A percentile compares a stretch with the other conserved stretches of the same genome.
These are phyloP conservation scores for Amauroascus niger DNA, from an alignment of 2,329 filamentous ascomycete species.

Conservation along the genomic window DNA sequence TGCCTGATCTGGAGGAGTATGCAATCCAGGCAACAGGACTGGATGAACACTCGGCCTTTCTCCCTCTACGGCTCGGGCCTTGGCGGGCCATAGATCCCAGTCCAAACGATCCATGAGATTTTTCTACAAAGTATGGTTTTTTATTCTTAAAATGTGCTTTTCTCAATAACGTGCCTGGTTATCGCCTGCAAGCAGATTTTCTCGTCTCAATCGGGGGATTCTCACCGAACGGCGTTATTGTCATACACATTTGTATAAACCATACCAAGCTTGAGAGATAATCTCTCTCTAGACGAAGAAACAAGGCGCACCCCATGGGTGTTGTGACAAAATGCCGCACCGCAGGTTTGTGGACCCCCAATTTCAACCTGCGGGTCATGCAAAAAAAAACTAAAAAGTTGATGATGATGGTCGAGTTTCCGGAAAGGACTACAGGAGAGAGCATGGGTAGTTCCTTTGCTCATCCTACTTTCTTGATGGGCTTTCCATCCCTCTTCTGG, in stretches of 20 bases:
- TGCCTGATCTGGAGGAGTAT: too few species aligned
- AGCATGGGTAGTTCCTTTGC: too few species aligned
- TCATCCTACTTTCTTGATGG: neutral
- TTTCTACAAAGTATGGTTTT: too few species aligned
- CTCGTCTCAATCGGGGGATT: neutral
- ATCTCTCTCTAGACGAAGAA: neutral
- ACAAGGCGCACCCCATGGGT: neutral
- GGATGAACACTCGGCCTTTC: too few species aligned
- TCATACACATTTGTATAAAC: neutral
- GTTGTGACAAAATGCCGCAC: neutral
- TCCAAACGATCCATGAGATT: too few species aligned
- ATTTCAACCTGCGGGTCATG: neutral
- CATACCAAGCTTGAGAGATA: neutral
- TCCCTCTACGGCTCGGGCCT: too few species aligned
- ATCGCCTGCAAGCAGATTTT: too few species aligned
- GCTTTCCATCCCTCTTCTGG: neutral
- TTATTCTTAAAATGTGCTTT: too few species aligned
- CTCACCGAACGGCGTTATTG: neutral
- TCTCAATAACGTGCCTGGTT: too few species aligned
- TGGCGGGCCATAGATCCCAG: too few species aligned
- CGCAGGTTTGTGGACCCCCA: neutral
- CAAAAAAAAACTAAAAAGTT: too few species aligned
- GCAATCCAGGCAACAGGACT: too few species aligned
- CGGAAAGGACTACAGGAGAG: neutral
- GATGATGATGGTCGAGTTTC: neutral